A percentile compares a stretch with the other conserved stretches of the same genome.
Evolutionary conservation across 2,329 filamentous ascomycete species (phyloP).

Genomic region (Paraconiothyrium sp.): DNA sequence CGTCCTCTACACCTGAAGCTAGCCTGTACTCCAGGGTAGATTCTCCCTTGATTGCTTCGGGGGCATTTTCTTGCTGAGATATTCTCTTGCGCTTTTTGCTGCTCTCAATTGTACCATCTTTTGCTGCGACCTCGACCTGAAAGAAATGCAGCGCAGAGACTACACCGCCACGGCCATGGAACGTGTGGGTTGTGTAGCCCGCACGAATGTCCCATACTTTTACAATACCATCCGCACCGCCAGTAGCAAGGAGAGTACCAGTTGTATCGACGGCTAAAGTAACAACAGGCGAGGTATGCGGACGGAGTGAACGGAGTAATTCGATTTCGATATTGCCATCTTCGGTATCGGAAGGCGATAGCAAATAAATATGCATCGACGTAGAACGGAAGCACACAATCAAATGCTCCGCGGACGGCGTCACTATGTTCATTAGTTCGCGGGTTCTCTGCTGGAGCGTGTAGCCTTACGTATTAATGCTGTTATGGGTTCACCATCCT

Average conservation of each 20-base stretch:
- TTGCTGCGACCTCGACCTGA: slow-evolving; percentile 67
- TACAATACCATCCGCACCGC: slow-evolving; percentile 89
- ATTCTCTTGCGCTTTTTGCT: slow-evolving; percentile 54
- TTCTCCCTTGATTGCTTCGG: slow-evolving; percentile 54
- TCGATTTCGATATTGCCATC: slow-evolving; percentile 68
- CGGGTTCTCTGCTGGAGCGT: neutral
- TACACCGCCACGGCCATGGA: slow-evolving; percentile 90
- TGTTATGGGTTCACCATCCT: slow-evolving; percentile 76
- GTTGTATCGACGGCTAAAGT: slow-evolving; percentile 86
- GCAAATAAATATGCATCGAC: slow-evolving; percentile 88
- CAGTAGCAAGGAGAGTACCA: slow-evolving; percentile 89
- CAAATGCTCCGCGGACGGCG: slow-evolving; percentile 86
- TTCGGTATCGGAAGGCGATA: slow-evolving; percentile 67
- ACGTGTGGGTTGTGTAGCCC: slow-evolving; percentile 93
- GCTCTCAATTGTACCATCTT: slow-evolving; percentile 54
- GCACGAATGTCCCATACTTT: slow-evolving; percentile 96
- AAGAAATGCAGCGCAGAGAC: slow-evolving; percentile 94
- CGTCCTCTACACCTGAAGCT: slow-evolving; percentile 92
- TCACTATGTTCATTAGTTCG: slow-evolving; percentile 65
- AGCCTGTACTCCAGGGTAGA: slow-evolving; percentile 74
- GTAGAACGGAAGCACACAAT: slow-evolving; percentile 94
- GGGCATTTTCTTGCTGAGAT: slow-evolving; percentile 55
- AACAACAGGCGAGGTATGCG: slow-evolving; percentile 88
- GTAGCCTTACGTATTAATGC: slow-evolving; percentile 69
- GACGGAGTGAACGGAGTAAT: slow-evolving; percentile 83